Conservation (phyloP, 257 asterid species). For the Asclepias syriaca region DNA sequence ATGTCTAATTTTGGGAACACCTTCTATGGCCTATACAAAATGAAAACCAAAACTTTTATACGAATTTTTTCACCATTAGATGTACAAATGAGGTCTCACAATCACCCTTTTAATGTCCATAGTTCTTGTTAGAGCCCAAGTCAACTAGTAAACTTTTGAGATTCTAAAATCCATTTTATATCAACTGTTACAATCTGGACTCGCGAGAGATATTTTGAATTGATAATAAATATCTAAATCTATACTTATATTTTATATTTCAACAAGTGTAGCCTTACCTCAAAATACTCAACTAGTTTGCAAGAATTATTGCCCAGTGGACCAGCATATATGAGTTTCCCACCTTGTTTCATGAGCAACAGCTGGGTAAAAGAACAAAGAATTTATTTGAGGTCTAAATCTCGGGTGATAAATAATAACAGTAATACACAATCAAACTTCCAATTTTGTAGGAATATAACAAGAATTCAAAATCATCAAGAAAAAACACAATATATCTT, state of each 20-base stretch:
- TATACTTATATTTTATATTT: too few relatives aligned
- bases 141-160: too few relatives aligned
- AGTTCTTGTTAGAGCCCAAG: too few relatives aligned
- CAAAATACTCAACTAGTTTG: conserved; percentile 73
- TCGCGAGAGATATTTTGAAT: too few relatives aligned
- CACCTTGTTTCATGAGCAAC: conserved; percentile 85
- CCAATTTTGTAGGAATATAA: too few relatives aligned
- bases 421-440: background rate
- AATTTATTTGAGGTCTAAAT: conserved; percentile 1
- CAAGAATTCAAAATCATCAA: too few relatives aligned
- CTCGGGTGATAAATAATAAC: background rate
- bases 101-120: too few relatives aligned
- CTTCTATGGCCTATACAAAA: conserved; percentile 52
- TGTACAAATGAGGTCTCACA: too few relatives aligned
- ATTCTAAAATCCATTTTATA: too few relatives aligned
- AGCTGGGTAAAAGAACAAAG: conserved; percentile 36
- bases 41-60: background rate
- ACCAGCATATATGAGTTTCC: conserved; percentile 90
- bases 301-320: conserved; percentile 73
- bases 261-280: conserved; percentile 39
- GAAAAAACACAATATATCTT: too few relatives aligned
- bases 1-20: conserved; percentile 57
- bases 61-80: background rate
- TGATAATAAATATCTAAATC: too few relatives aligned
- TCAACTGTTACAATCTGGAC: too few relatives aligned